Evolutionary conservation across 805 yeast species (phyloP).

Genomic region (Wickerhamiella shivajii): DNA sequence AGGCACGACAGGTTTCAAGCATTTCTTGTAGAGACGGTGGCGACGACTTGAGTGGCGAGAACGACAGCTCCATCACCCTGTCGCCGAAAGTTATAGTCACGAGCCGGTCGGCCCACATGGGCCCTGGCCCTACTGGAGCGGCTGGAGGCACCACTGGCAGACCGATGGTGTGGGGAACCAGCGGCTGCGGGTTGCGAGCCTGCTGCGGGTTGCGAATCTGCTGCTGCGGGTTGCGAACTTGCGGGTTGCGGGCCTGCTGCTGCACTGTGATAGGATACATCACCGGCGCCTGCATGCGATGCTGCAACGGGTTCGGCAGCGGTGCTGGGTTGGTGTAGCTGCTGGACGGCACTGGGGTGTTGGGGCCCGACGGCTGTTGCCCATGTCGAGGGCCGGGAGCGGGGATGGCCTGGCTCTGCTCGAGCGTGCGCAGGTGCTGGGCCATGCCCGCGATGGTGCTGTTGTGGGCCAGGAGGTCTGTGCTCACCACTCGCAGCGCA

Average conservation of each 20-base stretch:
- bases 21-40: slow-evolving; percentile 71
- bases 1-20: slow-evolving; percentile 59
- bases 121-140: slow-evolving; percentile 5
- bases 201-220: background rate
- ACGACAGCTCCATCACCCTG: slow-evolving; percentile 42
- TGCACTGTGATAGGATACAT: background rate
- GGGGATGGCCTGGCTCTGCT: slow-evolving; percentile 1
- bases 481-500: background rate
- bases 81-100: slow-evolving; percentile 23
- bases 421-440: slow-evolving; percentile 1
- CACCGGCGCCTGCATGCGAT: background rate
- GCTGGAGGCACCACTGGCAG: background rate
- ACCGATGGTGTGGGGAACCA: slow-evolving; percentile 1
- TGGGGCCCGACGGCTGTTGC: slow-evolving; percentile 1
- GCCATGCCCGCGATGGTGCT: slow-evolving; percentile 1
- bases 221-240: background rate
- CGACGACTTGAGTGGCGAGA: slow-evolving; percentile 47
- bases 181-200: background rate
- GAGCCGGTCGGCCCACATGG: slow-evolving; percentile 15
- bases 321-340: background rate
- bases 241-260: background rate
- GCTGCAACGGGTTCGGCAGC: background rate
- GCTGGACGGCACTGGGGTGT: background rate
- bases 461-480: background rate
- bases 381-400: slow-evolving; percentile 4